These are phyloP conservation scores for Citrus unshiu DNA, from an alignment of 345 rosid species.

Conservation along the genomic window DNA sequence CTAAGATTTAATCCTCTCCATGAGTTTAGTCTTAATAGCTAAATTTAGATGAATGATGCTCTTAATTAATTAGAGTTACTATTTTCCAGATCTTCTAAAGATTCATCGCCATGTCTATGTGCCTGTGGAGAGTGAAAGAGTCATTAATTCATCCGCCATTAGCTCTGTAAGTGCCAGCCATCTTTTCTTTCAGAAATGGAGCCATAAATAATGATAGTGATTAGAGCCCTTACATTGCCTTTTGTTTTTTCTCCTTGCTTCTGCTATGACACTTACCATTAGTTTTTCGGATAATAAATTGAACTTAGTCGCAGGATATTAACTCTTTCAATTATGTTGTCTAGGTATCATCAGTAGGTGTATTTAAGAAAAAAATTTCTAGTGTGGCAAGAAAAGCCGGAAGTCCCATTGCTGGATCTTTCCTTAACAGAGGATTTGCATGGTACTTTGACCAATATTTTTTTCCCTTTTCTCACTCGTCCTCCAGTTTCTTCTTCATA, in stretches of 20 bases:
- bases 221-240: constrained; percentile 1
- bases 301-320: background rate
- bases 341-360: constrained; percentile 39
- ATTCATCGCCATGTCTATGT: constrained; percentile 12
- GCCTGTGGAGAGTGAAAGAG: constrained; percentile 30
- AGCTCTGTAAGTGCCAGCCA: constrained; percentile 37
- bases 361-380: constrained; percentile 30
- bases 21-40: background rate
- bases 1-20: background rate
- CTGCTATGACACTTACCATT: background rate
- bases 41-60: background rate
- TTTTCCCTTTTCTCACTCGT: background rate
- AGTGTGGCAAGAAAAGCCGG: constrained; percentile 31
- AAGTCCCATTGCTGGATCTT: constrained; percentile 31
- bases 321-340: constrained; percentile 7
- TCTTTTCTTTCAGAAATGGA: background rate
- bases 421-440: constrained; percentile 24
- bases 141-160: constrained; percentile 24
- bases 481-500: background rate
- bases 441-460: constrained; percentile 23
- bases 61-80: constrained; percentile 5
- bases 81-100: constrained; percentile 48
- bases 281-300: background rate
- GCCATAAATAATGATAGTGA: background rate
- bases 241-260: background rate